A percentile compares a stretch with the other conserved stretches of the same genome.
Evolutionary conservation across 2,329 filamentous ascomycete species (phyloP).

Genomic region (Rhynchosporium agropyri): DNA sequence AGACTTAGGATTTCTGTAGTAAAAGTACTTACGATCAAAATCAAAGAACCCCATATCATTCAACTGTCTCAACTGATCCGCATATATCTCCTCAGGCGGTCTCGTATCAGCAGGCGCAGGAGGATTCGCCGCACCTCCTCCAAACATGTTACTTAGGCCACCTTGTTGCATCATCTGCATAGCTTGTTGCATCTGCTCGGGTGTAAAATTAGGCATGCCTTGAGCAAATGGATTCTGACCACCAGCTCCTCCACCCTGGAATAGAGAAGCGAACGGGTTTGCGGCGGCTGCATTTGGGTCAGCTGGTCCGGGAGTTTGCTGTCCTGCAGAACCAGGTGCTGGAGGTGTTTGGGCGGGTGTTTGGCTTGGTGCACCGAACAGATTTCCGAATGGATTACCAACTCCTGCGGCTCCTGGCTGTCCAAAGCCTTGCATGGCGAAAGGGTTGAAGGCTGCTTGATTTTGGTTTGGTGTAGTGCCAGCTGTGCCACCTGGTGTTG

Average conservation of each 20-base stretch:
- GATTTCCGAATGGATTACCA: constrained; percentile 63
- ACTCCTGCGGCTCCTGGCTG: constrained; percentile 38
- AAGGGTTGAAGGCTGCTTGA: constrained; percentile 38
- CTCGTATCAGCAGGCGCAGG: constrained; percentile 74
- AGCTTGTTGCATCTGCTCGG: constrained; percentile 59
- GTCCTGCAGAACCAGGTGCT: constrained; percentile 39
- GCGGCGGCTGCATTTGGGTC: constrained; percentile 46
- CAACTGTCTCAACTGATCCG: constrained; percentile 83
- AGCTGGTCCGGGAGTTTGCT: constrained; percentile 41
- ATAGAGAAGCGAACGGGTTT: constrained; percentile 72
- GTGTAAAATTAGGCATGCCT: constrained; percentile 53
- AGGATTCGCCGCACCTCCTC: constrained; percentile 44
- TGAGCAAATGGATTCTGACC: constrained; percentile 44
- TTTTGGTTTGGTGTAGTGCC: constrained; percentile 36
- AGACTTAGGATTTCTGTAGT: neutral
- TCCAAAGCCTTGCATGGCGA: constrained; percentile 43
- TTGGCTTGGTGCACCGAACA: constrained; percentile 50
- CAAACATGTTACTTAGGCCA: constrained; percentile 33
- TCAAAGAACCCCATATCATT: constrained; percentile 99
- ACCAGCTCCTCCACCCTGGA: constrained; percentile 46
- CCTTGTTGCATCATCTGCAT: constrained; percentile 47
- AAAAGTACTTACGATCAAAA: constrained; percentile 74
- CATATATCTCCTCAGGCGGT: constrained; percentile 92
- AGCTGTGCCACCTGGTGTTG: constrained; percentile 58
- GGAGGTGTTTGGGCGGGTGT: constrained; percentile 39